phyloP scores from a whole-genome alignment of 2,329 filamentous ascomycete genomes.

The Aspergillus sp. region DNA sequence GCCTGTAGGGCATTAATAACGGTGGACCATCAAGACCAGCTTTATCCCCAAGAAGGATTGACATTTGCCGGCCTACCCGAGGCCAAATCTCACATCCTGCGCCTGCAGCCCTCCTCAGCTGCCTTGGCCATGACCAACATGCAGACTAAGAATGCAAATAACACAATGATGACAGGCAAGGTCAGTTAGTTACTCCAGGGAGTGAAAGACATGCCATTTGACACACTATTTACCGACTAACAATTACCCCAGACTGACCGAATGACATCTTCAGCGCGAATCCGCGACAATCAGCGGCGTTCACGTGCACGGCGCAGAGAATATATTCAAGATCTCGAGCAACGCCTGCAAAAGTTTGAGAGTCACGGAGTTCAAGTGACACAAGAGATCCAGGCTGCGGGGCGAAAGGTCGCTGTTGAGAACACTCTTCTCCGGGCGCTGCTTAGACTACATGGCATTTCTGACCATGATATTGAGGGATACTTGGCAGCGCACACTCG shows the following conservation, averaged over 20 bases:
- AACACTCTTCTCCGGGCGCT: conserved; percentile 64
- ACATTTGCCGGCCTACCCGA: not conserved
- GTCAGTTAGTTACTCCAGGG: not conserved
- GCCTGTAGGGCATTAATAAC: not conserved
- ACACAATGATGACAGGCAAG: not conserved
- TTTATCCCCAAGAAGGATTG: not conserved
- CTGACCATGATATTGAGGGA: conserved; percentile 55
- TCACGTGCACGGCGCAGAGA: not conserved
- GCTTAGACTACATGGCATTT: conserved; percentile 58
- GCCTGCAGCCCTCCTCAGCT: not conserved
- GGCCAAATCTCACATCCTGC: not conserved
- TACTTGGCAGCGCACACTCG: conserved; percentile 15
- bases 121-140: not conserved
- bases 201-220: not conserved
- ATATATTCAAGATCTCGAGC: conserved; percentile 51
- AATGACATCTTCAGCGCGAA: not conserved
- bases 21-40: not conserved
- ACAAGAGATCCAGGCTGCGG: conserved; percentile 70
- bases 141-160: not conserved
- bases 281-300: not conserved
- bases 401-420: conserved; percentile 67
- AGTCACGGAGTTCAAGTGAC: conserved; percentile 66
- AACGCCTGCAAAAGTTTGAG: conserved; percentile 63
- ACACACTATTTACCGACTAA: not conserved
- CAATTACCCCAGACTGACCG: not conserved